Conservation (phyloP, 75 land plant species). For the Pinus tabuliformis region DNA sequence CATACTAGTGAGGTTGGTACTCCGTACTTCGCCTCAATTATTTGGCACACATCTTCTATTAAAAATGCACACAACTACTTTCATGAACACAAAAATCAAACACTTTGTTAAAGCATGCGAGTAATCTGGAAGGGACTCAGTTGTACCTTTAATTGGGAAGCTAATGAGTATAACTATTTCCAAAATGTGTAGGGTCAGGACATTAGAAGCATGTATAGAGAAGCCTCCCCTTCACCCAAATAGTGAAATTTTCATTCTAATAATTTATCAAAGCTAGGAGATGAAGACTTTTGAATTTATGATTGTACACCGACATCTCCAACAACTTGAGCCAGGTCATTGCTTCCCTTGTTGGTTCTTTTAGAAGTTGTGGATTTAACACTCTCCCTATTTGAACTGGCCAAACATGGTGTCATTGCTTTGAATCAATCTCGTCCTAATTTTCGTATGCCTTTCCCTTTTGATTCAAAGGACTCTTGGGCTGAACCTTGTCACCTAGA, state of each 20-base stretch:
- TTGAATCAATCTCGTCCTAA: not conserved
- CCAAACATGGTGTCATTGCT: not conserved
- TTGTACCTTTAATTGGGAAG: not conserved
- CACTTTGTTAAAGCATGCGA: too few relatives aligned
- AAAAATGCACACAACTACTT: too few relatives aligned
- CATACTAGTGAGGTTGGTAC: too few relatives aligned
- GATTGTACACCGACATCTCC: slow-evolving; percentile 10
- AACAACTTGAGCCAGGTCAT: slow-evolving; percentile 6
- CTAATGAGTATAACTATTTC: not conserved
- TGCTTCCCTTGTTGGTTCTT: slow-evolving; percentile 6
- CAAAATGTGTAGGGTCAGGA: not conserved
- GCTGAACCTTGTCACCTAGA: not conserved
- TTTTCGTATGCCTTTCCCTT: not conserved
- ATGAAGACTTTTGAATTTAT: not conserved
- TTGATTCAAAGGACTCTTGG: not conserved
- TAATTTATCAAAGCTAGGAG: not conserved
- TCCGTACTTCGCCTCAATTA: too few relatives aligned
- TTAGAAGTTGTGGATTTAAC: not conserved
- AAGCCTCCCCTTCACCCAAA: not conserved
- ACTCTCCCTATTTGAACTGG: slow-evolving; percentile 1
- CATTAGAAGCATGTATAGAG: not conserved
- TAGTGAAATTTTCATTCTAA: not conserved
- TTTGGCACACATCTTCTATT: too few relatives aligned
- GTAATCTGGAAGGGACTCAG: too few relatives aligned
- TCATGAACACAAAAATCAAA: too few relatives aligned